A percentile compares a stretch with the other conserved stretches of the same genome.
Conservation (phyloP, 768 basidiomycete species). For the Cubamyces lactineus region DNA sequence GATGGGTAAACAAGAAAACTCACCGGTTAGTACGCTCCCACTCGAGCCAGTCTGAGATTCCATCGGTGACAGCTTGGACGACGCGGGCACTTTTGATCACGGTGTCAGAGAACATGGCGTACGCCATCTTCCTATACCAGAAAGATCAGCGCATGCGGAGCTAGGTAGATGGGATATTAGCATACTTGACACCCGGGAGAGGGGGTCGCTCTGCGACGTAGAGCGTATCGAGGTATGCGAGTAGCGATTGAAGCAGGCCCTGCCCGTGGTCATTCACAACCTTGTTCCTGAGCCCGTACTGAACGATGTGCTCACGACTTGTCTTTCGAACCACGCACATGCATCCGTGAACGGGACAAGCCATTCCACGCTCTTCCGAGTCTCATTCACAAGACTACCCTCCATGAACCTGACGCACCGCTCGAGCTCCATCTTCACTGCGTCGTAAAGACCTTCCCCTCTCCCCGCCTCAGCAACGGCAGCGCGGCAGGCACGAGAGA, state of each 20-base stretch:
- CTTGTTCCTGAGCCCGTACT: background rate
- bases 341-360: slow-evolving; percentile 54
- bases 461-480: slow-evolving; percentile 54
- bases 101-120: slow-evolving; percentile 49
- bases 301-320: slow-evolving; percentile 54
- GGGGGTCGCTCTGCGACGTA: slow-evolving; percentile 52
- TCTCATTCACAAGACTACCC: slow-evolving; percentile 39
- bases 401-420: slow-evolving; percentile 49
- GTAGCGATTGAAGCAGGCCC: slow-evolving; percentile 61
- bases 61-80: slow-evolving; percentile 45
- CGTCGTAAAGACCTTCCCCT: slow-evolving; percentile 62
- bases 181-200: slow-evolving; percentile 50
- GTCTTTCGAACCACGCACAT: slow-evolving; percentile 66
- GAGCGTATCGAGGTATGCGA: slow-evolving; percentile 73
- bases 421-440: slow-evolving; percentile 63
- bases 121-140: slow-evolving; percentile 51
- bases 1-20: slow-evolving; percentile 27
- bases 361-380: slow-evolving; percentile 49
- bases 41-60: slow-evolving; percentile 54
- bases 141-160: background rate
- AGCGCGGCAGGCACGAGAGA: slow-evolving; percentile 60
- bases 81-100: slow-evolving; percentile 56
- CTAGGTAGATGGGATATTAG: background rate
- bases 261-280: slow-evolving; percentile 28
- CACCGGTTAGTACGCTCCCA: slow-evolving; percentile 52